These are phyloP conservation scores for Knoxdaviesia capensis DNA, from an alignment of 2,329 filamentous ascomycete genomes.

Conservation along the genomic window DNA sequence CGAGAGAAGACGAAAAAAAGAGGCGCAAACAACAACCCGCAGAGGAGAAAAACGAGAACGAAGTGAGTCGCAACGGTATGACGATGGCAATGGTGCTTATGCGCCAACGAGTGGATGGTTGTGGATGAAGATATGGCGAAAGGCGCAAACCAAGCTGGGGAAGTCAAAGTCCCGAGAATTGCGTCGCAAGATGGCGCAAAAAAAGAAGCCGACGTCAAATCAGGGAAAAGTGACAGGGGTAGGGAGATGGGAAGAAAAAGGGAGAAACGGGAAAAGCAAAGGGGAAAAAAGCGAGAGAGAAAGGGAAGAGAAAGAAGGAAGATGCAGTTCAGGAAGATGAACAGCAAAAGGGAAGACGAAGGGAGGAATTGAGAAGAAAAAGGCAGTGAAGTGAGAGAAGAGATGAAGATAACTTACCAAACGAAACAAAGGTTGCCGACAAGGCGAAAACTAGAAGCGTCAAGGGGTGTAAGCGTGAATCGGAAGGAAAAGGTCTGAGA, in stretches of 20 bases:
- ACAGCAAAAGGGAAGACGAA: too few species aligned
- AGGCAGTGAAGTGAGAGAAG: too few species aligned
- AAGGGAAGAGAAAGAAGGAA: not conserved
- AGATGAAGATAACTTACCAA: too few species aligned
- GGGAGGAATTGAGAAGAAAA: too few species aligned
- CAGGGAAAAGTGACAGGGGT: constrained; percentile 1
- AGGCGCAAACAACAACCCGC: not conserved
- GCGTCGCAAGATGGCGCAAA: constrained; percentile 1
- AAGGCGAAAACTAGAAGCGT: too few species aligned
- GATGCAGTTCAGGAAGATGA: too few species aligned
- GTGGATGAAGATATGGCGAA: not conserved
- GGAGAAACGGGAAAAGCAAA: not conserved
- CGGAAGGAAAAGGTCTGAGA: too few species aligned
- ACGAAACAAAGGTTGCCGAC: too few species aligned
- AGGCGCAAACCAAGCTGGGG: too few species aligned
- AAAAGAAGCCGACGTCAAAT: constrained; percentile 5
- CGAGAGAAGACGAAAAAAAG: not conserved
- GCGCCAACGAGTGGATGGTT: constrained; percentile 6
- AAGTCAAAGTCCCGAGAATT: not conserved
- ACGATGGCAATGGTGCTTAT: constrained; percentile 4
- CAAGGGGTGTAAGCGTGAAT: too few species aligned
- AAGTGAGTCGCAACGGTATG: constrained; percentile 4
- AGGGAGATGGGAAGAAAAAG: not conserved
- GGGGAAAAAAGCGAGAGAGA: not conserved
- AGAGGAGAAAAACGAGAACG: constrained; percentile 2